These are phyloP conservation scores for Euphorbia celastroides DNA, from an alignment of 441 rosid species.

Conservation along the genomic window DNA sequence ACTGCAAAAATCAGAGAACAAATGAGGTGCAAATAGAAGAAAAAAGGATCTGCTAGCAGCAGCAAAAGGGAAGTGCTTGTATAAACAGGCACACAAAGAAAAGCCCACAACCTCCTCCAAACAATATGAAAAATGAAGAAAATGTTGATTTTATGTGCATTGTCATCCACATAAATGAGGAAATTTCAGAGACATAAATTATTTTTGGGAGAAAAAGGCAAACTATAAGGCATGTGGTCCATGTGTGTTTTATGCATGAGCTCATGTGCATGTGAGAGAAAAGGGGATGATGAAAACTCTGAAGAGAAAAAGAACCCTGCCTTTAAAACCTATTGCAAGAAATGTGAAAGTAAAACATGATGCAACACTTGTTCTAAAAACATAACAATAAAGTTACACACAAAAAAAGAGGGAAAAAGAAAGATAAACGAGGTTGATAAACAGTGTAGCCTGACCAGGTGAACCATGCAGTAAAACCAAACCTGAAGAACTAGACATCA, in stretches of 20 bases:
- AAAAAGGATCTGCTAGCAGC: not conserved
- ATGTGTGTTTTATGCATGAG: not conserved
- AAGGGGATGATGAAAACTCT: not conserved
- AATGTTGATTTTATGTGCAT: not conserved
- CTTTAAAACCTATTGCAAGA: not conserved
- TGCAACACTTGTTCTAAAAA: not conserved
- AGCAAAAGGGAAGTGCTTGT: not conserved
- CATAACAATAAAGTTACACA: not conserved
- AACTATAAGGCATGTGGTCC: not conserved
- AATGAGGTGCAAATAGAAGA: not conserved
- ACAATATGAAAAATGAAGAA: not conserved
- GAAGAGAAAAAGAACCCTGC: not conserved
- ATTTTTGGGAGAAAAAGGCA: no score
- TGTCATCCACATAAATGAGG: no score
- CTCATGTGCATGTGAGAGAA: not conserved
- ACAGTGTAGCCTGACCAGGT: not conserved
- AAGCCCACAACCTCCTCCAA: slow-evolving; percentile 3
- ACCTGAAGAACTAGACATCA: not conserved
- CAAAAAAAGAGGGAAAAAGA: not conserved
- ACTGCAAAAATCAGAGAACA: not conserved
- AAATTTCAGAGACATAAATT: no score
- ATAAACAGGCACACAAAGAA: not conserved
- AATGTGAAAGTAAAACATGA: not conserved
- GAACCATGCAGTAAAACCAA: not conserved
- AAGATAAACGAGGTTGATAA: not conserved